Base-by-base conservation (phyloP, 495 filamentous ascomycete species). In the Amniculicola lignicola region DNA sequence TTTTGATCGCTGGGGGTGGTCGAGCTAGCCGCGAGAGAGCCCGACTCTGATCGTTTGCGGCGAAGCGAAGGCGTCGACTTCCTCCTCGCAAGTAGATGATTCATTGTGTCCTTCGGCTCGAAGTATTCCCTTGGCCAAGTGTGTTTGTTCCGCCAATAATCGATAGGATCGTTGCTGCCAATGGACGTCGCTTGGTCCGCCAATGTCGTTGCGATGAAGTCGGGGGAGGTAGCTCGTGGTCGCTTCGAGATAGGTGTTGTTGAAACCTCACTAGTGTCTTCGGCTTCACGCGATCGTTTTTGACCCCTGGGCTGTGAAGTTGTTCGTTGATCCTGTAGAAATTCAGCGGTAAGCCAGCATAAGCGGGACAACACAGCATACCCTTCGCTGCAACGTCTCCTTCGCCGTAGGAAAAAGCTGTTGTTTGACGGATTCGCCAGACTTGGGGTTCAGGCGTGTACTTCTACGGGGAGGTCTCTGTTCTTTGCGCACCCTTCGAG, bases 1-100 rank as follows among this genome's bases (percentile, higher is more conserved):
- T 62, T 69, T 57, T 74, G 40, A 57, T 74, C 69, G 65, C 74
- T 74, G 29, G 70, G 63, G 27, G 66, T 73, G n/a, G n/a, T n/a
- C n/a, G n/a, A n/a, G n/a, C n/a, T n/a, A n/a, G n/a, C n/a, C n/a
- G n/a, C n/a, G n/a, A 22, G 50, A 57, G 53, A 64, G 68, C 23
- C 61, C 39, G n/a, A n/a, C n/a, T 9, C 39, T 22, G 39, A 74
- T 67, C 51, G 57, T 44, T 75, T 75, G 18, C 68, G 52, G 29
- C 61, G 48, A 54, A 67, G 56, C 46, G 65, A 68, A 16, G 66
- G 51, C n/a, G 59, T 63, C 19, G 67, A 67, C 54, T 59, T 66
- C 64, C 66, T 72, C 57, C 61, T 69, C n/a, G 66, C 66, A 58
- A 28, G 28, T 15, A 38, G 31, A 50, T 38, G 31, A 39, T 25